phyloP scores from a whole-genome alignment of 768 basidiomycete species.

The Obba rivulosa region DNA sequence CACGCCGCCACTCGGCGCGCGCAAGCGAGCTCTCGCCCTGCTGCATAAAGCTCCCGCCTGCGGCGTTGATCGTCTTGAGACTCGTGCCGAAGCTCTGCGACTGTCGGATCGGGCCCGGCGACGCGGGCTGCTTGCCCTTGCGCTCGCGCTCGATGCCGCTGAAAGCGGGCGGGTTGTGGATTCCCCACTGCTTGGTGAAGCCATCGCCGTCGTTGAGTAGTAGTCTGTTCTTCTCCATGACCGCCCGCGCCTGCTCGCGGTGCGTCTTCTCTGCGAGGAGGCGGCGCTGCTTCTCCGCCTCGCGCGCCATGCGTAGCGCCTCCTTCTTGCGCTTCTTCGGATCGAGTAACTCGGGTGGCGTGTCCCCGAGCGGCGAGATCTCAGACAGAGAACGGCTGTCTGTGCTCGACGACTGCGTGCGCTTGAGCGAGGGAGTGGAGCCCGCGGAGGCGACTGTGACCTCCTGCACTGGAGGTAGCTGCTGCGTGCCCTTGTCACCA shows the following conservation, averaged over 20 bases:
- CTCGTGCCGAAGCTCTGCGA: constrained; percentile 38
- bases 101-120: constrained; percentile 62
- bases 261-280: constrained; percentile 68
- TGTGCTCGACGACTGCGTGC: constrained; percentile 72
- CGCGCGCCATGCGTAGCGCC: constrained; percentile 67
- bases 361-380: constrained; percentile 33
- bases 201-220: constrained; percentile 57
- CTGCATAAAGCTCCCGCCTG: constrained; percentile 48
- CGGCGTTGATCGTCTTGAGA: constrained; percentile 53
- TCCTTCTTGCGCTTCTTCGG: constrained; percentile 79
- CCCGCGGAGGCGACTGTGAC: constrained; percentile 45
- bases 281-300: constrained; percentile 83
- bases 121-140: constrained; percentile 39
- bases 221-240: constrained; percentile 84
- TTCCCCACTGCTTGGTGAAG: constrained; percentile 27
- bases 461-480: constrained; percentile 71
- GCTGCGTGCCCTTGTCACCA: constrained; percentile 52
- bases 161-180: constrained; percentile 28
- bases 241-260: constrained; percentile 85
- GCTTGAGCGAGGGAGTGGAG: constrained; percentile 66
- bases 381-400: constrained; percentile 65
- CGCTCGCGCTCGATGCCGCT: constrained; percentile 10
- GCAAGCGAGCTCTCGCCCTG: constrained; percentile 9
- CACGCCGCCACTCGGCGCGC: constrained; percentile 42
- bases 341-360: constrained; percentile 38